These are phyloP conservation scores for Chaetomium olivaceum DNA, from an alignment of 2,329 filamentous ascomycete genomes.

Conservation along the genomic window DNA sequence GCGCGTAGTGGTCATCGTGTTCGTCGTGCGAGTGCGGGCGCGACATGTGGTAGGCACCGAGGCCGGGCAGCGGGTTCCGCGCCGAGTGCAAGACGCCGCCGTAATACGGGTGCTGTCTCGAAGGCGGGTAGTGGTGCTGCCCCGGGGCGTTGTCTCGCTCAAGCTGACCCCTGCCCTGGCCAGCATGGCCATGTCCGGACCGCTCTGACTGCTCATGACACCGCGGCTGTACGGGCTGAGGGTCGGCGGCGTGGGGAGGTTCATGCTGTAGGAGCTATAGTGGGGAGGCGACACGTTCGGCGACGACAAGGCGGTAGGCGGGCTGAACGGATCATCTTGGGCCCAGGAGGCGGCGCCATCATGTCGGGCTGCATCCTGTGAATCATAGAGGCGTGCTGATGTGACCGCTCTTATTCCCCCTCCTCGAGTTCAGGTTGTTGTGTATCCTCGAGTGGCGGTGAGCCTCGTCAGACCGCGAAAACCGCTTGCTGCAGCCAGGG, in stretches of 20 bases:
- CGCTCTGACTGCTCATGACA: conserved; percentile 43
- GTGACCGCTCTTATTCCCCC: conserved; percentile 78
- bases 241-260: conserved; percentile 44
- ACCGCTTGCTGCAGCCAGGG: conserved; percentile 93
- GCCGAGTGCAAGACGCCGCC: conserved; percentile 50
- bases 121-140: conserved; percentile 46
- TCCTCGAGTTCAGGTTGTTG: conserved; percentile 95
- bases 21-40: conserved; percentile 82
- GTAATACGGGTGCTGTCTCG: conserved; percentile 58
- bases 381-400: conserved; percentile 45
- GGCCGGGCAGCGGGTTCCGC: conserved; percentile 68
- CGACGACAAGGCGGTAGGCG: conserved; percentile 82
- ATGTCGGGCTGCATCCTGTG: conserved; percentile 57
- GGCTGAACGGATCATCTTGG: conserved; percentile 83
- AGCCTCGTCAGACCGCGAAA: conserved; percentile 94
- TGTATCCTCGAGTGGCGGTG: conserved; percentile 97
- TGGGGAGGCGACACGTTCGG: conserved; percentile 95
- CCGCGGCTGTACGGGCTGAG: conserved; percentile 53
- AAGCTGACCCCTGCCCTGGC: conserved; percentile 61
- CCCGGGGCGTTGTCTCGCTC: conserved; percentile 57
- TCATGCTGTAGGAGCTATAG: conserved; percentile 67
- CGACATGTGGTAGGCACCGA: conserved; percentile 92
- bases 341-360: conserved; percentile 74
- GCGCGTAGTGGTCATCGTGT: conserved; percentile 74
- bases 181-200: conserved; percentile 59